phyloP scores from a whole-genome alignment of 73 alveolate genomes.

The Blepharisma stoltei region DNA sequence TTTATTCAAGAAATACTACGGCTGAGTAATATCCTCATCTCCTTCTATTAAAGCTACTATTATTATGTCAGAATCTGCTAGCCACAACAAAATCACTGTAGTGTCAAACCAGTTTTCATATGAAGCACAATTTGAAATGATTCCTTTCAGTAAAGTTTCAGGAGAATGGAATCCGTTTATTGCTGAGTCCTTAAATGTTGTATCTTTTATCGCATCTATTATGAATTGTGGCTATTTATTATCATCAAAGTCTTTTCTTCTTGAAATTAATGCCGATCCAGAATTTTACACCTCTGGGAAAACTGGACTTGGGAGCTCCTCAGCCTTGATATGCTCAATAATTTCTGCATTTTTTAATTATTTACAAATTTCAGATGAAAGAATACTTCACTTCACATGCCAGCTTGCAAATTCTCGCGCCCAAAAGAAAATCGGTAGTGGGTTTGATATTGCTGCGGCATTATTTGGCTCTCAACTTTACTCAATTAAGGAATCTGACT shows the following conservation, averaged over 20 bases:
- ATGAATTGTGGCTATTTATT: not conserved
- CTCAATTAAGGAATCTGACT: not conserved
- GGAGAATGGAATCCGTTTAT: slow-evolving; percentile 14
- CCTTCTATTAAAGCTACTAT: not conserved
- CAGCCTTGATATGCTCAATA: slow-evolving; percentile 32
- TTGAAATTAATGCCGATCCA: not conserved
- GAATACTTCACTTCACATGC: not conserved
- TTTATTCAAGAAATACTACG: slow-evolving; percentile 26
- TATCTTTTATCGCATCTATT: not conserved
- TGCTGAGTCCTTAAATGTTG: not conserved
- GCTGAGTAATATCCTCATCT: not conserved
- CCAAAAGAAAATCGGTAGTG: slow-evolving; percentile 43
- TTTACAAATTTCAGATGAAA: not conserved
- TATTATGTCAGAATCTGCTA: not conserved
- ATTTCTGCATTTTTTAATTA: not conserved
- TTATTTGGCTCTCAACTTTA: slow-evolving; percentile 22
- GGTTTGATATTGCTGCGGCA: slow-evolving; percentile 46
- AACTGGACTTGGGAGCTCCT: slow-evolving; percentile 46
- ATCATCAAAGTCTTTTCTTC: too few relatives aligned
- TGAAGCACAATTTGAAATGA: not conserved
- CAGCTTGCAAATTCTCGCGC: slow-evolving; percentile 24
- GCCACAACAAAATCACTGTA: not conserved
- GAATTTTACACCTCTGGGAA: slow-evolving; percentile 21
- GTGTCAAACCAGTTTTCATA: not conserved
- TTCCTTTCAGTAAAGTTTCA: not conserved